Evolutionary conservation across 371 early-diverging fungal genomes (phyloP).

Genomic region (Quaeritorhiza haematococci): DNA sequence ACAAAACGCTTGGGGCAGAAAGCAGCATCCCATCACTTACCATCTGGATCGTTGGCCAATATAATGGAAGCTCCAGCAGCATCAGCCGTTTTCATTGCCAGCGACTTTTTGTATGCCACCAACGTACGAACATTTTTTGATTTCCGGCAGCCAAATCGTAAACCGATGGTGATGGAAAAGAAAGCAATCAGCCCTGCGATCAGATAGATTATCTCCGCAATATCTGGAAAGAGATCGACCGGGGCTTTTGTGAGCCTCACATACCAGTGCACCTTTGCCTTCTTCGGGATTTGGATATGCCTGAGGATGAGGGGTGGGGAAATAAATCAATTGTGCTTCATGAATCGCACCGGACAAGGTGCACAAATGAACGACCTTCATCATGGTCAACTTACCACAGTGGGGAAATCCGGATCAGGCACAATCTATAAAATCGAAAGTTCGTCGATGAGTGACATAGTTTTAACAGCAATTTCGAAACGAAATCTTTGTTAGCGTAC

Average conservation of each 20-base stretch:
- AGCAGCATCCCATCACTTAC: conserved; percentile 23
- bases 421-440: conserved; percentile 9
- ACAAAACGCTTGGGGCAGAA: neutral
- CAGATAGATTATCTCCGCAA: too few species aligned
- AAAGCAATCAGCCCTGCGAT: too few species aligned
- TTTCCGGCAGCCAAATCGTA: too few species aligned
- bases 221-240: too few species aligned
- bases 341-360: neutral
- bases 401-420: conserved; percentile 92
- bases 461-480: neutral
- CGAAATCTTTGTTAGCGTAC: conserved; percentile 14
- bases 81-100: conserved; percentile 76
- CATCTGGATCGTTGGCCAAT: conserved; percentile 97
- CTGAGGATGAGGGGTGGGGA: neutral
- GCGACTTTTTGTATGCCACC: conserved; percentile 22
- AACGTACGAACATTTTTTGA: too few species aligned
- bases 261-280: conserved; percentile 75
- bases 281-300: conserved; percentile 77
- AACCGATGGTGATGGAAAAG: too few species aligned
- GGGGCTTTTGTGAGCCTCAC: too few species aligned
- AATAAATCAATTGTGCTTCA: neutral
- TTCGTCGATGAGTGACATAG: neutral
- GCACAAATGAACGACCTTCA: conserved; percentile 30
- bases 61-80: conserved; percentile 55
- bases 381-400: conserved; percentile 62